Evolutionary conservation across 2,329 filamentous ascomycete species (phyloP).

Genomic region (Arachnopeziza araneosa): DNA sequence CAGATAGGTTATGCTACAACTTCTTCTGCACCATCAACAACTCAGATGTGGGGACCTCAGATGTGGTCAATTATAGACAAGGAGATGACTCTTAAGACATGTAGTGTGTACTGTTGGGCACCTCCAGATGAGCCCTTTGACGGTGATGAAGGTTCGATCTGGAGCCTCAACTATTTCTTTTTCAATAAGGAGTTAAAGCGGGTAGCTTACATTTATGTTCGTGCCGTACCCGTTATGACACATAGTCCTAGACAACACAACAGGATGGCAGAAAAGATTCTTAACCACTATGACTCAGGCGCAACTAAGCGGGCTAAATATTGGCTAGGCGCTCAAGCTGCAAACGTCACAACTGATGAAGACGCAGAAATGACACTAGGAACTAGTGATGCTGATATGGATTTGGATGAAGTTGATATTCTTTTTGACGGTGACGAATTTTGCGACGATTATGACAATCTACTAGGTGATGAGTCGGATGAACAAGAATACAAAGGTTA

Average conservation of each 20-base stretch:
- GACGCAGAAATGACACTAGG: constrained; percentile 24
- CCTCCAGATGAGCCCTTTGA: constrained; percentile 88
- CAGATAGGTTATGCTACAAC: constrained; percentile 33
- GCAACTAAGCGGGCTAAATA: constrained; percentile 79
- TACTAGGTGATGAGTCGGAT: constrained; percentile 30
- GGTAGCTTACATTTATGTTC: constrained; percentile 88
- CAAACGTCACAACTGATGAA: constrained; percentile 36
- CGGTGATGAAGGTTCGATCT: constrained; percentile 78
- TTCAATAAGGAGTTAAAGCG: constrained; percentile 91
- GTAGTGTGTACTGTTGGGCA: constrained; percentile 82
- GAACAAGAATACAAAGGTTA: constrained; percentile 40
- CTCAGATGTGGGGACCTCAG: constrained; percentile 73
- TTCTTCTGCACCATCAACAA: constrained; percentile 37
- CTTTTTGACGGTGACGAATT: constrained; percentile 44
- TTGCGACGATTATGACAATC: constrained; percentile 31
- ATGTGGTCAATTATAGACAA: constrained; percentile 93
- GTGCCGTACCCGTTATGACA: constrained; percentile 75
- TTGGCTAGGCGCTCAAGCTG: constrained; percentile 71
- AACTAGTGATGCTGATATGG: constrained; percentile 37
- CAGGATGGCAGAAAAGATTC: constrained; percentile 24
- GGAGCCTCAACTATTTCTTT: constrained; percentile 95
- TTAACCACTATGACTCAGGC: constrained; percentile 38
- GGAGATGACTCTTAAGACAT: constrained; percentile 88
- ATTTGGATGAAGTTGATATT: constrained; percentile 40
- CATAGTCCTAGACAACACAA: constrained; percentile 49